phyloP scores from a whole-genome alignment of 495 filamentous ascomycete species.

The Penicillium arizonense region DNA sequence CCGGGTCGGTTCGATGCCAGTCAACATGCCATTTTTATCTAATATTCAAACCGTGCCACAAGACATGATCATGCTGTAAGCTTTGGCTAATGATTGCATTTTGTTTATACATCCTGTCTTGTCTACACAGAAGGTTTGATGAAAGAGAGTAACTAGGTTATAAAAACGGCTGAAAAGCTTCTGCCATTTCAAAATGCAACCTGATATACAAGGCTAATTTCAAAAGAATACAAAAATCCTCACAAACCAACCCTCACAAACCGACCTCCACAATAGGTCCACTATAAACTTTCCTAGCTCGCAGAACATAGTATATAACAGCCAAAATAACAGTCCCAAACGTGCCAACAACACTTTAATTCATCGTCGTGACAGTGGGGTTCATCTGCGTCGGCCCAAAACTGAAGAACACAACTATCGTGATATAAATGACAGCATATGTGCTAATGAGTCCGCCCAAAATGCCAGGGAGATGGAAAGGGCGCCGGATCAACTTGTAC shows the following conservation, averaged over 20 bases:
- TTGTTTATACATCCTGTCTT: too few relatives aligned
- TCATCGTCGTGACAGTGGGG: conserved; percentile 29
- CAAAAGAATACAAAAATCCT: too few relatives aligned
- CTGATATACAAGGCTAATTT: too few relatives aligned
- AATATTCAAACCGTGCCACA: too few relatives aligned
- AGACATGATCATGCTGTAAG: too few relatives aligned
- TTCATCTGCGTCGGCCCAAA: conserved; percentile 35
- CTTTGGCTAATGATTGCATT: too few relatives aligned
- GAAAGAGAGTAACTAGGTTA: too few relatives aligned
- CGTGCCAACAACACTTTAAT: conserved; percentile 37
- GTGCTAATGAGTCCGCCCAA: conserved; percentile 6
- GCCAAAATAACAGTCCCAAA: conserved; percentile 30
- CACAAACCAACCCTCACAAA: too few relatives aligned
- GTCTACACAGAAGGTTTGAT: too few relatives aligned
- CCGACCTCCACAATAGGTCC: conserved; percentile 34
- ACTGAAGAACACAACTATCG: conserved; percentile 35
- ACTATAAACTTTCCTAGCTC: conserved; percentile 33
- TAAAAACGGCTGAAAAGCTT: too few relatives aligned
- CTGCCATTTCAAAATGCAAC: too few relatives aligned
- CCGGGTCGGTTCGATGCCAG: neutral
- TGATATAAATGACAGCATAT: conserved; percentile 6
- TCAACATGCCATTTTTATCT: neutral
- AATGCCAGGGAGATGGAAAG: conserved; percentile 12
- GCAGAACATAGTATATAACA: conserved; percentile 37
- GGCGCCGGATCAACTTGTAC: neutral